Evolutionary conservation across 768 basidiomycete genomes (phyloP).

Genomic region (Phanerodontia chrysosporium): DNA sequence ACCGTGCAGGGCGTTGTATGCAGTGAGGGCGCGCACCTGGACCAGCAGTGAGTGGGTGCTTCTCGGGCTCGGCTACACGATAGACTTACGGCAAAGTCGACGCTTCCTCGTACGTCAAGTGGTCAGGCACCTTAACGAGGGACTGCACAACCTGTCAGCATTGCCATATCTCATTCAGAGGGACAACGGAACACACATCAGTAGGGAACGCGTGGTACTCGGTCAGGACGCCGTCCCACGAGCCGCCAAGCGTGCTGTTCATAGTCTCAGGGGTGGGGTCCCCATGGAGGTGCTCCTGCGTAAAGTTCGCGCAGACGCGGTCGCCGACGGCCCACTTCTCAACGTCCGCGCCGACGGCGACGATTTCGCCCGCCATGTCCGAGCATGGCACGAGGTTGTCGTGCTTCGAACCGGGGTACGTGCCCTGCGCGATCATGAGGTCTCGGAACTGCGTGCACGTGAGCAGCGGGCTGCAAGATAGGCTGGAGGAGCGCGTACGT

Average conservation of each 20-base stretch:
- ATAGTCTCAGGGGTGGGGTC: constrained; percentile 34
- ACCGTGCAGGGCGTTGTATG: constrained; percentile 54
- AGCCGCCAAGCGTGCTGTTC: constrained; percentile 40
- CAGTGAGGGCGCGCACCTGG: constrained; percentile 58
- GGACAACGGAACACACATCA: constrained; percentile 34
- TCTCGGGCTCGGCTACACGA: too few species aligned
- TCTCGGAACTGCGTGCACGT: constrained; percentile 31
- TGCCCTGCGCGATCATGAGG: neutral
- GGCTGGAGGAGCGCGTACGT: constrained; percentile 24
- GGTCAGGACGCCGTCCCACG: constrained; percentile 47
- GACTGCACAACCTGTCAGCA: neutral
- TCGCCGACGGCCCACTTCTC: constrained; percentile 52
- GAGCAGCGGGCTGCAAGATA: neutral
- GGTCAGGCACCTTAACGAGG: constrained; percentile 25
- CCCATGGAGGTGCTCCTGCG: constrained; percentile 43
- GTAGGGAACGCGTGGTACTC: constrained; percentile 50
- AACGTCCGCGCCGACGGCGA: constrained; percentile 37
- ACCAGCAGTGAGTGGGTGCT: too few species aligned
- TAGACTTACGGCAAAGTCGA: constrained; percentile 54
- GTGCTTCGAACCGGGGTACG: neutral
- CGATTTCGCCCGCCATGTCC: constrained; percentile 56
- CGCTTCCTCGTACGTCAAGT: constrained; percentile 57
- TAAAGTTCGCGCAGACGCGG: constrained; percentile 52
- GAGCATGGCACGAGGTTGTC: constrained; percentile 27
- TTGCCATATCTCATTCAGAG: too few species aligned